These are phyloP conservation scores for Pyrenochaeta sp. DNA, from an alignment of 2,329 filamentous ascomycete genomes.

Conservation along the genomic window DNA sequence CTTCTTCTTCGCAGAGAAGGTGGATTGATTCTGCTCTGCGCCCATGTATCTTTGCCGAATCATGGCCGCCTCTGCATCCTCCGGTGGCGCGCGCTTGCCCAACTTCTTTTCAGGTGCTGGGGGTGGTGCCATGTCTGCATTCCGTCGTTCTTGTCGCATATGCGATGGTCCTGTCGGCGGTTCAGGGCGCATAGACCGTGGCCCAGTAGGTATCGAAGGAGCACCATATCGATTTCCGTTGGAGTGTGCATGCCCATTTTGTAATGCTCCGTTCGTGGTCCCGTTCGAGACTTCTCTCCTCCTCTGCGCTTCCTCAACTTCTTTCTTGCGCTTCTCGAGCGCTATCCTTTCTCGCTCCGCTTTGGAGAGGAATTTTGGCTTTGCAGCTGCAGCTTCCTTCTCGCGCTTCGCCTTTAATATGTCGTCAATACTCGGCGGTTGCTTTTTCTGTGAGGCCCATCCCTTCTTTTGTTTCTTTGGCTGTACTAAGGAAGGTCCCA, in stretches of 20 bases:
- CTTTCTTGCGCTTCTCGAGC: constrained; percentile 77
- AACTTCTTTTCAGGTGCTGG: constrained; percentile 51
- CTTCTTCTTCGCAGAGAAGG: constrained; percentile 96
- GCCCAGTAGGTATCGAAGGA: constrained; percentile 71
- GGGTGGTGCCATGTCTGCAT: constrained; percentile 62
- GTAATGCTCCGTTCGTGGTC: constrained; percentile 6
- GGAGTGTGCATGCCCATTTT: constrained; percentile 14
- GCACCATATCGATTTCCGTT: constrained; percentile 17
- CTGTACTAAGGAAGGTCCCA: constrained; percentile 34
- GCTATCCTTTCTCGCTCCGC: constrained; percentile 82
- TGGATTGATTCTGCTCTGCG: constrained; percentile 83
- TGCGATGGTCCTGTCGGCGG: constrained; percentile 60
- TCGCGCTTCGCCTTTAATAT: constrained; percentile 85
- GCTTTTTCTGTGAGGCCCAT: constrained; percentile 56
- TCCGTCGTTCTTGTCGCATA: constrained; percentile 54
- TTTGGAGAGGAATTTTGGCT: constrained; percentile 88
- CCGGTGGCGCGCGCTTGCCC: constrained; percentile 50
- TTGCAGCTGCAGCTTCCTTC: constrained; percentile 82
- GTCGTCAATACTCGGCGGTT: constrained; percentile 83
- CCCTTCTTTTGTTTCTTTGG: constrained; percentile 63
- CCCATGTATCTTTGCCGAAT: constrained; percentile 89
- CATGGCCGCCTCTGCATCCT: constrained; percentile 75
- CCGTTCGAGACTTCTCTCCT: constrained; percentile 54
- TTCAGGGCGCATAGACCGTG: constrained; percentile 70
- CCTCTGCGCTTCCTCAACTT: constrained; percentile 68